Evolutionary conservation across 805 yeast species (phyloP), one percentile per base, ranked within the genome.

Genomic region (Wickerhamiella domercqiae): DNA sequence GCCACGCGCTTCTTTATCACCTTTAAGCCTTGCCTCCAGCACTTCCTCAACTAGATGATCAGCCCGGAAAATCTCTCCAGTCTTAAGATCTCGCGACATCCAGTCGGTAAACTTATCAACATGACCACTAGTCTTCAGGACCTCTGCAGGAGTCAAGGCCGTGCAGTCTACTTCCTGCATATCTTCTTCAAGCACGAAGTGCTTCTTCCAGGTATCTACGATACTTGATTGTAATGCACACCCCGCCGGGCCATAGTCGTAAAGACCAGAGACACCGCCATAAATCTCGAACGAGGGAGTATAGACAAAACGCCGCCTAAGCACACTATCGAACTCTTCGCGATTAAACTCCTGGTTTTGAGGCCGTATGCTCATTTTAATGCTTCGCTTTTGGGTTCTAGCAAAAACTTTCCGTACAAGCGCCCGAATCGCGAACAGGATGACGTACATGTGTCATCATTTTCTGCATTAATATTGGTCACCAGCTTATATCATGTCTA

Each of bases 161-260:
- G 98, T 83, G 62, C 93, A 77, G 66, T 93, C 98, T 44, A 90
- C 96, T 64, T 90, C 99, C 55, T 86, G 71, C 97, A 90, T 90
- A 56, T 90, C 97, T 66, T 90, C 99, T 63, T 90, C 97, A 49
- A 93, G 67, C 44, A 90, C 76, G 59, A 90, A 90, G 63, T 90
- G 99, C 61, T 86, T 87, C 68, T 97, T 79, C 98, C 98, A 90
- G 35, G 73, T 70, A 55, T 93, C 99, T 44, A 90, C 67, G 45
- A 90, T 70, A 60, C 90, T 87, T 53, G 96, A 94, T 67, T 87
- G 97, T 63, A 90, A 73, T 9, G 97, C 93, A 67, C 97, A 87
- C 45, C 98, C 98, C 59, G 98, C 96, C 46, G 99, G 99, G 65
- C 99, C 99, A 57, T 86, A 90, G 60, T 90, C 99, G 60, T 82